Base-by-base conservation (phyloP, 1,139 yeast species). In the Geotrichum australiense region DNA sequence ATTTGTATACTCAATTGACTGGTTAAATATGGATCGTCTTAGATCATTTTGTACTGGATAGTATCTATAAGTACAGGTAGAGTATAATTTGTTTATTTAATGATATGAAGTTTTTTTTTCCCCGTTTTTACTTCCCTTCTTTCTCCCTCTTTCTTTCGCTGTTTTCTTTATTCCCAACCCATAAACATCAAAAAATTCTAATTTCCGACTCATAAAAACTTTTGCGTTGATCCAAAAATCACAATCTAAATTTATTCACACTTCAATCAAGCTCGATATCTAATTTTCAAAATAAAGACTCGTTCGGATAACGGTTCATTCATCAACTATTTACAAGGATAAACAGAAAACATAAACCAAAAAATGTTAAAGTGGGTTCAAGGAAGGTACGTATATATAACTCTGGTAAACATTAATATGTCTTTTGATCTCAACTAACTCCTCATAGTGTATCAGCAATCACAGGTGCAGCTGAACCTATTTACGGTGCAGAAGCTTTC, bases 381-480 rank as follows among this genome's bases (percentile, higher is more conserved):
- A 70, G 82, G 89, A 47, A 76, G 64, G 66, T 62, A 52, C 16
- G 66, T 60, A 15, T 11, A 25, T 5, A 5, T 8, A 5, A n/a
- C 12, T 23, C n/a, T 24, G 16, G 5, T 1, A 8, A 21, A 12
- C 25, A 31, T 31, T 26, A 14, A 25, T 12, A 7, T 14, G 15
- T 12, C n/a, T 23, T 5, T 22, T 23, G 19, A 11, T 14, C 10
- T n/a, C 12, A 21, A 22, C 31, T 28, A 29, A 20, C 23, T n/a
- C 23, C 10, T 19, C 41, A 15, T 28, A 56, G 62, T 39, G 75
- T 91, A 37, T 86, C 97, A 16, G 91, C 94, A 4, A 91, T 87
- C 35, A 93, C 96, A 5, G 98, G 98, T 40, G 77, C 94, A 14
- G 95, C 96, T 2, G 98, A 91, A 64, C 98, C 98, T 21, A 94